phyloP scores from a whole-genome alignment of 129 eudicot species.

The Ambrosia trifida region DNA sequence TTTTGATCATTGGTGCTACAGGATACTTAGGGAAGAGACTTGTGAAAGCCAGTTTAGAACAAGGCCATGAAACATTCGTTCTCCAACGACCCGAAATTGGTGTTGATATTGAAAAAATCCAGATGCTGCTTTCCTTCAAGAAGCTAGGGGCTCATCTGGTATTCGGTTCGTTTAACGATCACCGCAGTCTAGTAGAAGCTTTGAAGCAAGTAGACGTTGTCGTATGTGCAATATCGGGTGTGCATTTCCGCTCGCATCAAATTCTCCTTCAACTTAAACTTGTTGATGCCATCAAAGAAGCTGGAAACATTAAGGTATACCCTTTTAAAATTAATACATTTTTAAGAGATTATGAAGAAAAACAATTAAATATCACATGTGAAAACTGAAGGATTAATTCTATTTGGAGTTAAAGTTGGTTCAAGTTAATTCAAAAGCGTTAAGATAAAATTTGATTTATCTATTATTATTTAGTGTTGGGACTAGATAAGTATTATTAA shows the following conservation, averaged over 20 bases:
- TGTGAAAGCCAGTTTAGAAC: slow-evolving; percentile 52
- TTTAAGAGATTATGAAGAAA: too few relatives aligned
- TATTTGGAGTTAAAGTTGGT: too few relatives aligned
- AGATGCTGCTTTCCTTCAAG: slow-evolving; percentile 64
- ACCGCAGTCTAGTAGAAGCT: slow-evolving; percentile 67
- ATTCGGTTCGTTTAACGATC: slow-evolving; percentile 59
- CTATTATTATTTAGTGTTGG: too few relatives aligned
- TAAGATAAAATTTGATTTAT: too few relatives aligned
- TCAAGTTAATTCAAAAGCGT: too few relatives aligned
- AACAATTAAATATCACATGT: too few relatives aligned
- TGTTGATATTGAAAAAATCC: slow-evolving; percentile 61
- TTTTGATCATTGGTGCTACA: slow-evolving; percentile 54
- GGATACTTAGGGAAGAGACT: slow-evolving; percentile 62
- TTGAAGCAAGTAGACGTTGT: slow-evolving; percentile 76
- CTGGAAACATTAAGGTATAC: slow-evolving; percentile 76
- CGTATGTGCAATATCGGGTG: slow-evolving; percentile 74
- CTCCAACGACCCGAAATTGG: slow-evolving; percentile 52
- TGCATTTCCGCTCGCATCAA: slow-evolving; percentile 73
- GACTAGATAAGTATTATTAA: too few relatives aligned
- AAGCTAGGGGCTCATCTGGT: slow-evolving; percentile 62
- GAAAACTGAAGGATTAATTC: too few relatives aligned
- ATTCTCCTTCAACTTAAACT: slow-evolving; percentile 75
- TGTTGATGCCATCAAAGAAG: slow-evolving; percentile 82
- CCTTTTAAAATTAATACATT: too few relatives aligned
- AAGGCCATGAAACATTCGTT: slow-evolving; percentile 52